These are phyloP conservation scores for Porogramme epimiltina DNA, from an alignment of 1,284 basidiomycete genomes.

Conservation along the genomic window DNA sequence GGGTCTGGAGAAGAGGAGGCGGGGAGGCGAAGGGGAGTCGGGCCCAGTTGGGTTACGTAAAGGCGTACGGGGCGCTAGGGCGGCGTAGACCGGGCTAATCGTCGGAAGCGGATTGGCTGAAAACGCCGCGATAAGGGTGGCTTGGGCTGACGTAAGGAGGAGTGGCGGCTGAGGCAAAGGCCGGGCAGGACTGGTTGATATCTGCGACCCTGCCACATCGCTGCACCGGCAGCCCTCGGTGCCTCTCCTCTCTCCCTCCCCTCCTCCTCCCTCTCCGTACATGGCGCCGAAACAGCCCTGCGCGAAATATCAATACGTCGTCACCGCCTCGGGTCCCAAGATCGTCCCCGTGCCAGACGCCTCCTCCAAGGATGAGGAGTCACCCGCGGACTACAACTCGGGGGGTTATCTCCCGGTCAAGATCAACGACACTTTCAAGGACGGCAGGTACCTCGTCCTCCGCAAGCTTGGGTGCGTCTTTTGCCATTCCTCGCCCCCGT, in stretches of 20 bases:
- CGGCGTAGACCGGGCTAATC: slow-evolving; percentile 17
- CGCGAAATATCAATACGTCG: slow-evolving; percentile 74
- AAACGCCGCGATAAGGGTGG: slow-evolving; percentile 17
- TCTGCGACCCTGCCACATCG: slow-evolving; percentile 12
- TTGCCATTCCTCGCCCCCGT: slow-evolving; percentile 12
- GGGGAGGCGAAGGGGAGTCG: background rate
- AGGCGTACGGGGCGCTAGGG: background rate
- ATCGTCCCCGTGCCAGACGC: slow-evolving; percentile 67
- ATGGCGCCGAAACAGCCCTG: slow-evolving; percentile 70
- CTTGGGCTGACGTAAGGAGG: slow-evolving; percentile 17
- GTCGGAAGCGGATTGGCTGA: slow-evolving; percentile 17
- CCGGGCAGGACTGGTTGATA: slow-evolving; percentile 13
- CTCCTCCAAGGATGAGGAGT: slow-evolving; percentile 73
- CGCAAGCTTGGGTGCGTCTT: slow-evolving; percentile 77
- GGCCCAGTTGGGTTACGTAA: slow-evolving; percentile 12
- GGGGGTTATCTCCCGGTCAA: slow-evolving; percentile 83
- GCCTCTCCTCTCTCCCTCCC: slow-evolving; percentile 17
- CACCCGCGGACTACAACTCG: slow-evolving; percentile 75
- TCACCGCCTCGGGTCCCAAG: slow-evolving; percentile 65
- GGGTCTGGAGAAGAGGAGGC: background rate
- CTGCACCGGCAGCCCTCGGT: slow-evolving; percentile 16
- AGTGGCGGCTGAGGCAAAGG: background rate
- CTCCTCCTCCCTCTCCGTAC: slow-evolving; percentile 27
- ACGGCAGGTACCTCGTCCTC: slow-evolving; percentile 77
- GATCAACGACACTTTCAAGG: slow-evolving; percentile 79